Base-by-base conservation (phyloP, 352 stramenopile species). In the Globisporangium orthogonon region DNA sequence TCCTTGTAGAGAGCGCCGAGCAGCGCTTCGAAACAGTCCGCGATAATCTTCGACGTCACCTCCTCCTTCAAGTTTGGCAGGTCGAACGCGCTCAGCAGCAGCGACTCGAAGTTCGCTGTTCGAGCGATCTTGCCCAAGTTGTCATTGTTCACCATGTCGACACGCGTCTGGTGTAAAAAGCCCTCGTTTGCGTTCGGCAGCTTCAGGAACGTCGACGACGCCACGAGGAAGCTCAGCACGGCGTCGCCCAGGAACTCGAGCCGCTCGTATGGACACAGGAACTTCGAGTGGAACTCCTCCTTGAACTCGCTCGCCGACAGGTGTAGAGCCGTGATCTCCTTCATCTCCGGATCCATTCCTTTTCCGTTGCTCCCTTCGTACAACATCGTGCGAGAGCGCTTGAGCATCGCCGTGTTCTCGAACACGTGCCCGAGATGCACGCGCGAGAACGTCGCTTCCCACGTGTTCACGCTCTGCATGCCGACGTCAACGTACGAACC, bases 221-320 rank as follows among this genome's bases (percentile, higher is more conserved):
- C 83, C 40, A 92, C 76, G 13, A 95, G 61, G 55, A 94, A 91
- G 28, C 82, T 84, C n/a, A 95, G 67, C 52, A 91, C 86, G 0
- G 83, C 79, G 47, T 95, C 84, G 13, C 86, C 86, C 0, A 95
- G 58, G 65, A 94, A 95, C 63, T 92, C 83, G 28, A 95, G 68
- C 3, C 86, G 80, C 39, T 94, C 83, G 57, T 95, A 93, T 46
- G 85, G 78, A 47, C 83, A 92, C 41, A 89, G 58, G 52, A 79
- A 93, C 13, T 73, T 73, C 4, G 83, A 90, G 59, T 89, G 74
- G 30, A 88, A 89, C 56, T 89, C 73, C n/a, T 87, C 67, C 39
- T 82, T 82, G 53, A 89, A 91, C 48, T 91, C 83, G 0, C 62
- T 63, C 35, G 50, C 33, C 6, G 76, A 78, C 17, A 89, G 69